These are phyloP conservation scores for Hortiboletus campestris DNA, from an alignment of 768 basidiomycete genomes.

Conservation along the genomic window DNA sequence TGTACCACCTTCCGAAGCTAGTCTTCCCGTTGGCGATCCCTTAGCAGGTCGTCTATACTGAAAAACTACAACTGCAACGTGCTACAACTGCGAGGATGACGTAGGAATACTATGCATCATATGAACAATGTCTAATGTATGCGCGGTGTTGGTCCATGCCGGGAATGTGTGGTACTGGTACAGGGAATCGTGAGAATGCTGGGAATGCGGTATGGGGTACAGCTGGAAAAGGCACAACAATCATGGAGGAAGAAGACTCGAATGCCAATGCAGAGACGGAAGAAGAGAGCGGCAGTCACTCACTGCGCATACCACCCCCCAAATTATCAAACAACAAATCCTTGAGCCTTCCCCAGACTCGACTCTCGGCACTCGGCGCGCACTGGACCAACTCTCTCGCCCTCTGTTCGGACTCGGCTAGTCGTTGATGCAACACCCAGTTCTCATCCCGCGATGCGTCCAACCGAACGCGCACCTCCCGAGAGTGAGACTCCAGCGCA, in stretches of 20 bases:
- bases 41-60: slow-evolving; percentile 3
- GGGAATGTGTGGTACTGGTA: slow-evolving; percentile 17
- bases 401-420: slow-evolving; percentile 23
- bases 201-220: slow-evolving; percentile 21
- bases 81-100: slow-evolving; percentile 23
- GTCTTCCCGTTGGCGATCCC: slow-evolving; percentile 6
- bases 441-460: slow-evolving; percentile 21
- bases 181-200: slow-evolving; percentile 26
- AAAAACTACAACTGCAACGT: slow-evolving; percentile 17
- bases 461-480: slow-evolving; percentile 15
- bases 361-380: slow-evolving; percentile 15
- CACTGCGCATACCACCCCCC: slow-evolving; percentile 17
- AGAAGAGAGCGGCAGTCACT: slow-evolving; percentile 10
- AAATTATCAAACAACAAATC: slow-evolving; percentile 31
- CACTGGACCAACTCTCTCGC: slow-evolving; percentile 16
- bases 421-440: slow-evolving; percentile 22
- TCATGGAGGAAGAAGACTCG: neutral
- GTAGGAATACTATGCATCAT: slow-evolving; percentile 17
- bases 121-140: slow-evolving; percentile 21
- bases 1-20: slow-evolving; percentile 17
- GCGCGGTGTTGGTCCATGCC: slow-evolving; percentile 25
- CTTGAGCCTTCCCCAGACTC: slow-evolving; percentile 29
- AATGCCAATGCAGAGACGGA: slow-evolving; percentile 5
- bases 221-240: slow-evolving; percentile 6
- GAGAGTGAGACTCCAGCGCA: slow-evolving; percentile 24